phyloP scores from a whole-genome alignment of 306 rosid species.

The Castanopsis chinensis region DNA sequence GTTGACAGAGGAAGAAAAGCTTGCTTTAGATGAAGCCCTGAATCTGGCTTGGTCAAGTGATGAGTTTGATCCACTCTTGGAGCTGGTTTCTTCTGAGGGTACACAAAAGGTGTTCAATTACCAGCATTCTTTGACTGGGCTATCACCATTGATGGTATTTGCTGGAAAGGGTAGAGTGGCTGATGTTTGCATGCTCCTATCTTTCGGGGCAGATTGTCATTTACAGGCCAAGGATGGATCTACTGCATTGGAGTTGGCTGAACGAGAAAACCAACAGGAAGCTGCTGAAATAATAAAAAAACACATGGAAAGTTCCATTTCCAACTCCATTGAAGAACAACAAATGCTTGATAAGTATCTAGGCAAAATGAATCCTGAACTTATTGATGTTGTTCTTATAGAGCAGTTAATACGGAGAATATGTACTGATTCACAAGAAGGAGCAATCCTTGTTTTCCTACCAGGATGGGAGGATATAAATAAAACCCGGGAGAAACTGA shows the following conservation, averaged over 20 bases:
- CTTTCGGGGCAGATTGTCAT: slow-evolving; percentile 72
- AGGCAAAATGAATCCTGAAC: slow-evolving; percentile 53
- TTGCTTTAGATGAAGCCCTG: slow-evolving; percentile 79
- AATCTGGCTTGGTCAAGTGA: slow-evolving; percentile 78
- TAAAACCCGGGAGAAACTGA: slow-evolving; percentile 60
- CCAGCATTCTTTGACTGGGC: slow-evolving; percentile 78
- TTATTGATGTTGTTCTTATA: slow-evolving; percentile 64
- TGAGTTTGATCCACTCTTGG: slow-evolving; percentile 72
- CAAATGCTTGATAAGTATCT: slow-evolving; percentile 58
- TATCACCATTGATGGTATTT: slow-evolving; percentile 85
- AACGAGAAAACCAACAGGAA: slow-evolving; percentile 55
- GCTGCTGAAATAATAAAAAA: slow-evolving; percentile 54
- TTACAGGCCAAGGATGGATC: slow-evolving; percentile 67
- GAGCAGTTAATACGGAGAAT: slow-evolving; percentile 70
- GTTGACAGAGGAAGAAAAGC: slow-evolving; percentile 63
- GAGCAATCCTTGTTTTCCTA: slow-evolving; percentile 91
- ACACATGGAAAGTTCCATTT: slow-evolving; percentile 45
- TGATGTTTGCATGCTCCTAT: slow-evolving; percentile 77
- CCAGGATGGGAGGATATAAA: slow-evolving; percentile 99
- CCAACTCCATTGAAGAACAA: slow-evolving; percentile 46
- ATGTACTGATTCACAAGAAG: slow-evolving; percentile 73
- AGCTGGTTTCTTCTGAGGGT: slow-evolving; percentile 64
- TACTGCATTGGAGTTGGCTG: slow-evolving; percentile 70
- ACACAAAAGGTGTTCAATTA: slow-evolving; percentile 52
- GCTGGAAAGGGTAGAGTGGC: slow-evolving; percentile 85